Evolutionary conservation across 2,329 filamentous ascomycete species (phyloP).

Genomic region (Colletotrichum noveboracense): DNA sequence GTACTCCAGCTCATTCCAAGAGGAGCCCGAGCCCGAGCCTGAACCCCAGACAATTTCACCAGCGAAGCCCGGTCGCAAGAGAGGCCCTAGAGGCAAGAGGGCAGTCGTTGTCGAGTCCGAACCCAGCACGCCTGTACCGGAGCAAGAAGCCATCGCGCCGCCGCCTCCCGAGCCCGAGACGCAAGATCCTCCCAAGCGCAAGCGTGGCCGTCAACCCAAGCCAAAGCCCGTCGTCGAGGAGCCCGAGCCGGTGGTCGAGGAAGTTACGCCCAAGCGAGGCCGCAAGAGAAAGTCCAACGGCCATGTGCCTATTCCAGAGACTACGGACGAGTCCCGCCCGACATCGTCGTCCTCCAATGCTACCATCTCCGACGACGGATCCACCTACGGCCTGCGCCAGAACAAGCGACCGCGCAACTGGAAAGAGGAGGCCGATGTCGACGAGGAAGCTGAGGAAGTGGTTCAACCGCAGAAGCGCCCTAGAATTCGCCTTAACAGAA

Average conservation of each 20-base stretch:
- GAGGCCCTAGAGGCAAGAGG: slow-evolving; percentile 13
- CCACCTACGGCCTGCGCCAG: slow-evolving; percentile 19
- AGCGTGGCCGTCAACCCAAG: slow-evolving; percentile 21
- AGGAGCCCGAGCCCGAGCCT: background rate
- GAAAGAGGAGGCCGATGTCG: slow-evolving; percentile 51
- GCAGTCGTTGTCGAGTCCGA: slow-evolving; percentile 12
- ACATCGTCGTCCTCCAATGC: slow-evolving; percentile 59
- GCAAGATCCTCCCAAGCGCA: slow-evolving; percentile 15
- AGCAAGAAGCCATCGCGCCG: slow-evolving; percentile 7
- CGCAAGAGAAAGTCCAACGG: slow-evolving; percentile 20
- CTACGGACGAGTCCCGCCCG: slow-evolving; percentile 54
- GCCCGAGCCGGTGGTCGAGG: background rate
- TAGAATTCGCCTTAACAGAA: slow-evolving; percentile 21
- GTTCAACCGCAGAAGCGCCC: slow-evolving; percentile 38
- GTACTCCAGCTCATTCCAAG: background rate
- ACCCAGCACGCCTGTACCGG: slow-evolving; percentile 10
- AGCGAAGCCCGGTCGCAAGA: slow-evolving; percentile 7
- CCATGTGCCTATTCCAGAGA: background rate
- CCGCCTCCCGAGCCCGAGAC: slow-evolving; percentile 14
- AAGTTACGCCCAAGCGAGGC: slow-evolving; percentile 12
- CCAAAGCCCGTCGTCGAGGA: background rate
- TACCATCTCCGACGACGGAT: slow-evolving; percentile 33
- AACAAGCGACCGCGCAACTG: slow-evolving; percentile 59
- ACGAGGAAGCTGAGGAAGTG: slow-evolving; percentile 38
- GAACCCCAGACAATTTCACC: slow-evolving; percentile 5